Conservation (phyloP, 2,329 filamentous ascomycete species). For the Colletotrichum higginsianum region DNA sequence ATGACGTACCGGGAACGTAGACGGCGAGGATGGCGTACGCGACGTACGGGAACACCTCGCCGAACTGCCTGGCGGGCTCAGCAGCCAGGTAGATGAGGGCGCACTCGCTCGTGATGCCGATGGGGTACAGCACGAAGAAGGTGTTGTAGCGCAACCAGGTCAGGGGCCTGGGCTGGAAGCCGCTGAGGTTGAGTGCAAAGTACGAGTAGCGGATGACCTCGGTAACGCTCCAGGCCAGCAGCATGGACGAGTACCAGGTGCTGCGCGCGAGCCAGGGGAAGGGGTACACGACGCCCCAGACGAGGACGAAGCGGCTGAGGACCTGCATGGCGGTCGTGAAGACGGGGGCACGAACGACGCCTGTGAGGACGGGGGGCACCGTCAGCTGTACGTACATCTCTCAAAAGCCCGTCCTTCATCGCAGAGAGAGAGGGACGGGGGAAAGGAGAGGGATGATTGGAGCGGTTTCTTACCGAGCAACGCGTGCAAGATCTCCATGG, state of each 20-base stretch:
- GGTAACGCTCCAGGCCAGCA: conserved; percentile 89
- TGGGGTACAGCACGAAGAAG: conserved; percentile 92
- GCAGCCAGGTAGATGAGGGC: conserved; percentile 82
- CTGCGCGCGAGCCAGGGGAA: conserved; percentile 78
- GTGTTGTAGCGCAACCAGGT: conserved; percentile 92
- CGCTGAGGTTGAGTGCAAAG: conserved; percentile 82
- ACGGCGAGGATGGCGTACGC: conserved; percentile 77
- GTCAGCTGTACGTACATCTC: conserved; percentile 18
- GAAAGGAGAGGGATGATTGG: not conserved
- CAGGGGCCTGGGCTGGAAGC: conserved; percentile 74
- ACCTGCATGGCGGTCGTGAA: conserved; percentile 93
- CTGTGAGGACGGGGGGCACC: conserved; percentile 57
- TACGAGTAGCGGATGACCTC: conserved; percentile 95
- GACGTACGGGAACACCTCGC: conserved; percentile 68
- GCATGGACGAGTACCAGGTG: conserved; percentile 81
- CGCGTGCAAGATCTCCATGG: conserved; percentile 88
- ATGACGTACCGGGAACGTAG: conserved; percentile 82
- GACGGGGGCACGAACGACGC: conserved; percentile 88
- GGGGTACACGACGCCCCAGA: conserved; percentile 85
- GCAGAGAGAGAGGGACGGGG: not conserved
- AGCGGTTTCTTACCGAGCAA: conserved; percentile 72
- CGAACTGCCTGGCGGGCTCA: conserved; percentile 66
- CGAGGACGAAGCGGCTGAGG: conserved; percentile 85
- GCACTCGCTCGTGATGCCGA: conserved; percentile 92
- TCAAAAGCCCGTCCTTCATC: not conserved